Conservation (phyloP, 169 alveolate species). For the Plasmodium sp. region DNA sequence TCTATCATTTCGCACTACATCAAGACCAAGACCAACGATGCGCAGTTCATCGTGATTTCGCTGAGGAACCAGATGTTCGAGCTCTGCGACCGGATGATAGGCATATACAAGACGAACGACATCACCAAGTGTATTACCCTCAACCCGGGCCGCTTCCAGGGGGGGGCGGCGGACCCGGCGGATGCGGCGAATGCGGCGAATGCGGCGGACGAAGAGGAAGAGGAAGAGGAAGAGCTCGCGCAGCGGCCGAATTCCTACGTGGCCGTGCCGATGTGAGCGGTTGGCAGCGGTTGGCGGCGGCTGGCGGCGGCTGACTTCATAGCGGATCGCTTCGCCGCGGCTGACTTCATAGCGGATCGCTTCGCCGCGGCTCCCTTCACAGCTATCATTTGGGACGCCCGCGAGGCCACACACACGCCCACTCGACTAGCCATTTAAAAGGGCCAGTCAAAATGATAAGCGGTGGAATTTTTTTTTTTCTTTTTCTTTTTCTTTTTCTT, state of each 20-base stretch:
- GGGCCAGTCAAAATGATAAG: not conserved
- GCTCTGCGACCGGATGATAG: slow-evolving; percentile 93
- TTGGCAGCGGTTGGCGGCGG: no score
- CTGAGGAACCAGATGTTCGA: slow-evolving; percentile 97
- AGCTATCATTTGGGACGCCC: not conserved
- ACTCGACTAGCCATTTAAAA: not conserved
- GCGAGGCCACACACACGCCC: not conserved
- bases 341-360: no score
- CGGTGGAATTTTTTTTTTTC: not conserved
- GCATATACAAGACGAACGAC: slow-evolving; percentile 94
- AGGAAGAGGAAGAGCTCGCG: not conserved
- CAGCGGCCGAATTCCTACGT: not conserved
- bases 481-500: not conserved
- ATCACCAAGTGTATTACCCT: slow-evolving; percentile 87
- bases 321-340: not conserved
- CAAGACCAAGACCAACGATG: slow-evolving; percentile 93
- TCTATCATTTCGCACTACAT: slow-evolving; percentile 92
- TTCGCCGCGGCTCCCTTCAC: not conserved
- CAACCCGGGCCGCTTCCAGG: slow-evolving; percentile 23
- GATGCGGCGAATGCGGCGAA: not conserved
- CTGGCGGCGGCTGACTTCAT: not conserved
- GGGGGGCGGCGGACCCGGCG: not conserved
- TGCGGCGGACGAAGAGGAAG: not conserved
- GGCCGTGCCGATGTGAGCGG: not conserved
- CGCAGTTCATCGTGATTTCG: slow-evolving; percentile 98